These are phyloP conservation scores for Tetrahymena malaccensis DNA, from an alignment of 73 alveolate genomes.

Conservation along the genomic window DNA sequence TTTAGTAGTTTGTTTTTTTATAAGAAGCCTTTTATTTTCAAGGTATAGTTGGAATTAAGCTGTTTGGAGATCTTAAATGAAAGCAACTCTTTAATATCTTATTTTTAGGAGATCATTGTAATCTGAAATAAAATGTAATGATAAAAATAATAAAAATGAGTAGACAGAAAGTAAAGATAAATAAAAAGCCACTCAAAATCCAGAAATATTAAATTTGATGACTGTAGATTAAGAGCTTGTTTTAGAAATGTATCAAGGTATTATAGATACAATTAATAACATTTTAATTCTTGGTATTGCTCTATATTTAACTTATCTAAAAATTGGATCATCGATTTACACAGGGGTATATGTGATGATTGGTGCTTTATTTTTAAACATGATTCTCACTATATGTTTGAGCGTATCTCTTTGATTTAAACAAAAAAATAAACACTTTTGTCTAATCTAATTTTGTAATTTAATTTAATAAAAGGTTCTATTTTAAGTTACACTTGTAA, in stretches of 20 bases:
- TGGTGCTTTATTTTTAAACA: slow-evolving; percentile 17
- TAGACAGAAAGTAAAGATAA: background rate
- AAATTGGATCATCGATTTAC: background rate
- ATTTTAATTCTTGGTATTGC: background rate
- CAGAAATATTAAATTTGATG: background rate
- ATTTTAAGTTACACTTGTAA: no score
- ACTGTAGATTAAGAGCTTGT: slow-evolving; percentile 25
- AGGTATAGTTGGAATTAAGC: background rate
- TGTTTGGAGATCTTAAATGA: background rate
- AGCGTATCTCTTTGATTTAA: background rate
- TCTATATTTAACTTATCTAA: no score
- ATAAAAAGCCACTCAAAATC: background rate
- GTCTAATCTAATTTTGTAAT: no score
- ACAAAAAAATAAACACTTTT: background rate
- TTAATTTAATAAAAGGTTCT: no score
- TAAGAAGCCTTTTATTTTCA: background rate
- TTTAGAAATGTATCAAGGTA: background rate
- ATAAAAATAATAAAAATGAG: background rate
- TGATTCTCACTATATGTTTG: background rate
- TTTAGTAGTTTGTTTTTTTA: background rate
- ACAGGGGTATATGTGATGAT: slow-evolving; percentile 1
- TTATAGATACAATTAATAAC: background rate
- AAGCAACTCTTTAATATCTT: background rate
- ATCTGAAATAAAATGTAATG: background rate
- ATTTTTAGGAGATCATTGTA: background rate